phyloP scores from a whole-genome alignment of 2,329 filamentous ascomycete species.

The Verticillium tricorpus region DNA sequence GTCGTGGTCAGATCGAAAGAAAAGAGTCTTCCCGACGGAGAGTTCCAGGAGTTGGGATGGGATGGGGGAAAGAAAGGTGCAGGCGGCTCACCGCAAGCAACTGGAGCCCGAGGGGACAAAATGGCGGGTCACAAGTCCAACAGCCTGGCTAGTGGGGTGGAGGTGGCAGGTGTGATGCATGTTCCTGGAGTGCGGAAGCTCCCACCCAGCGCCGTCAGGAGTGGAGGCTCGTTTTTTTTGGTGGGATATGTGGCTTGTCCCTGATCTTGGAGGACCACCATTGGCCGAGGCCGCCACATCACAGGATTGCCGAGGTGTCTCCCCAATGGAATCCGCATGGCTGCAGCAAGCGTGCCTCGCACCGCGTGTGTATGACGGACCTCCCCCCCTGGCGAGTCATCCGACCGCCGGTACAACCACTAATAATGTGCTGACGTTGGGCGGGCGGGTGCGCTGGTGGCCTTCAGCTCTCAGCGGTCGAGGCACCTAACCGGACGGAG shows the following conservation, averaged over 20 bases:
- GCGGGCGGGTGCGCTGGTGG: neutral
- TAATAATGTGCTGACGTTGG: neutral
- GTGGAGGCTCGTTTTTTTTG: neutral
- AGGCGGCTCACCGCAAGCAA: neutral
- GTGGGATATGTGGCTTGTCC: neutral
- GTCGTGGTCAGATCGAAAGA: conserved; percentile 1
- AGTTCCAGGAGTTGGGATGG: conserved; percentile 5
- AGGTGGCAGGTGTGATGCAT: neutral
- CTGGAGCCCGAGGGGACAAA: neutral
- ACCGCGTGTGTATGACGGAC: neutral
- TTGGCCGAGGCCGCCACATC: neutral
- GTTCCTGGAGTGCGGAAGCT: neutral
- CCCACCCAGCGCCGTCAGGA: neutral
- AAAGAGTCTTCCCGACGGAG: conserved; percentile 2
- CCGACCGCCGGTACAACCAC: neutral
- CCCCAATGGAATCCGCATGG: neutral
- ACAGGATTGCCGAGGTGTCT: neutral
- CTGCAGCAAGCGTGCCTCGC: neutral
- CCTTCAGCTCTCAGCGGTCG: neutral
- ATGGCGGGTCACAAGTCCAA: neutral
- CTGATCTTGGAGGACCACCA: neutral
- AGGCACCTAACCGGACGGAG: neutral
- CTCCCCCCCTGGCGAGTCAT: neutral
- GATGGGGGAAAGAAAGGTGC: neutral
- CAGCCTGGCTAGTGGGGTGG: neutral